Percentiles rank a stretch among this genome's conserved stretches.
Evolutionary conservation across 163 green algal genomes (phyloP).

Genomic region (Chloromonas sp.): DNA sequence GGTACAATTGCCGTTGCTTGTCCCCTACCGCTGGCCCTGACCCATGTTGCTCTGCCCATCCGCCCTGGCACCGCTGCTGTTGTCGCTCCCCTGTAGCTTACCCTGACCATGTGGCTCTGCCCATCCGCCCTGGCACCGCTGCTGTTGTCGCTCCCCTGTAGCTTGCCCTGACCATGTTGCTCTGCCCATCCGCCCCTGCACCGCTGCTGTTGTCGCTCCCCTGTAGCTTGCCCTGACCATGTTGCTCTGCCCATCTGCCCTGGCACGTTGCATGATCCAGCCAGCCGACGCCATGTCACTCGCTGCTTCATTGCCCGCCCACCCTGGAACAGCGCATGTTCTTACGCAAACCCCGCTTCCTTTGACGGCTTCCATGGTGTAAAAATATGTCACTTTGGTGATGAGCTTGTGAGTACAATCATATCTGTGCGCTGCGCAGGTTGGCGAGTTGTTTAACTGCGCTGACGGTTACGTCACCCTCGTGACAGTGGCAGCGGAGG

Average conservation of each 20-base stretch:
- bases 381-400: background rate
- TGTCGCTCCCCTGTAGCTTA: background rate
- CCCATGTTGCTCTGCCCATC: background rate
- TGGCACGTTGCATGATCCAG: background rate
- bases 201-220: background rate
- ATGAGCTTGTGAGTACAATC: background rate
- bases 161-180: background rate
- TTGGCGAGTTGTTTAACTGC: slow-evolving; percentile 59
- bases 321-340: background rate
- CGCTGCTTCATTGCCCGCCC: background rate
- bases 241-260: background rate
- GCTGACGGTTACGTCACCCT: slow-evolving; percentile 69
- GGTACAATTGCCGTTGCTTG: too few species aligned
- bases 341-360: too few species aligned
- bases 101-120: background rate
- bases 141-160: background rate
- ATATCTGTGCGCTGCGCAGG: background rate
- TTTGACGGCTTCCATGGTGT: background rate
- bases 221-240: background rate
- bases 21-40: background rate
- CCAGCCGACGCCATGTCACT: background rate
- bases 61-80: background rate
- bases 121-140: background rate
- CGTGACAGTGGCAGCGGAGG: slow-evolving; percentile 22
- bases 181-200: background rate